A percentile compares a stretch with the other conserved stretches of the same genome.
Conservation (phyloP, 805 yeast species). For the Kodamaea restingae region DNA sequence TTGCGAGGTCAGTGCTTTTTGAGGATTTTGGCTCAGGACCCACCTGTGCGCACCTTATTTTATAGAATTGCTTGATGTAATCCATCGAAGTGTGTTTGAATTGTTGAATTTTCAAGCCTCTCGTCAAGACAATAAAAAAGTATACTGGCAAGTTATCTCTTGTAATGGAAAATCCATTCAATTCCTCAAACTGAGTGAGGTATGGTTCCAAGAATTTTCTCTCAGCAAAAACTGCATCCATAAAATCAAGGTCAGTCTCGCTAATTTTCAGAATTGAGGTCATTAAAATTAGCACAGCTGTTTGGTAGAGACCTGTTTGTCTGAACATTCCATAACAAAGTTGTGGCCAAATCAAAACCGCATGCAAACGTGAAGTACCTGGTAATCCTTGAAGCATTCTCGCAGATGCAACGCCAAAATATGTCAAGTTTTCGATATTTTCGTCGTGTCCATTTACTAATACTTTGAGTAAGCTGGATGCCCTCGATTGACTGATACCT, state of each 20-base stretch:
- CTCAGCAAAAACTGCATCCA: constrained; percentile 27
- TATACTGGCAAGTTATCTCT: constrained; percentile 49
- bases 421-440: constrained; percentile 30
- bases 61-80: constrained; percentile 42
- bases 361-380: constrained; percentile 41
- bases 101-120: constrained; percentile 58
- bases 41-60: constrained; percentile 8
- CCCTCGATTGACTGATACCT: constrained; percentile 57
- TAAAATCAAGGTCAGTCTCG: constrained; percentile 19
- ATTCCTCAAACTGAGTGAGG: constrained; percentile 41
- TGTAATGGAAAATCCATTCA: constrained; percentile 36
- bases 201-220: constrained; percentile 38
- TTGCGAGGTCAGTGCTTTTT: constrained; percentile 1
- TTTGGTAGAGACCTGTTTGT: constrained; percentile 28
- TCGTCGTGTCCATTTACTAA: constrained; percentile 20
- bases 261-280: constrained; percentile 24
- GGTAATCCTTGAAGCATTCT: constrained; percentile 48
- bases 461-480: constrained; percentile 27
- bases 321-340: constrained; percentile 29
- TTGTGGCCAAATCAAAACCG: constrained; percentile 48
- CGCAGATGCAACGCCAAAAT: constrained; percentile 43
- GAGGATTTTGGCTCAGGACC: not conserved
- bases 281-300: constrained; percentile 28
- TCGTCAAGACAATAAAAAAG: constrained; percentile 44
- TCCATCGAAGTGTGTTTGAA: constrained; percentile 47